Conservation (phyloP, 2,329 filamentous ascomycete species). For the Penicillium sp. region DNA sequence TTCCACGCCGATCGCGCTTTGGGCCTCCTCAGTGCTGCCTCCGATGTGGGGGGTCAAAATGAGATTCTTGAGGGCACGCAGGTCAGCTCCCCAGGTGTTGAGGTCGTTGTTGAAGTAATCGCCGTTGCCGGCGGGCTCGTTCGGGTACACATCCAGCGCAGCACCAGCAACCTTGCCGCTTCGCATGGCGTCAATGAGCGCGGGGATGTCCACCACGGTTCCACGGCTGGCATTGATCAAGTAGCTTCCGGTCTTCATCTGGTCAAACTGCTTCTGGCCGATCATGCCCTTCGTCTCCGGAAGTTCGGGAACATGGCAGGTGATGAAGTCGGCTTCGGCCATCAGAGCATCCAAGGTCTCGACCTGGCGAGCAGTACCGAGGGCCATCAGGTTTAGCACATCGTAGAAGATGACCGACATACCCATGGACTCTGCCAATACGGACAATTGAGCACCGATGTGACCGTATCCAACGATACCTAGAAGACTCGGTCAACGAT, state of each 20-base stretch:
- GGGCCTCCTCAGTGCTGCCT: conserved; percentile 95
- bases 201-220: conserved; percentile 89
- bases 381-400: conserved; percentile 86
- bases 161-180: conserved; percentile 86
- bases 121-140: conserved; percentile 90
- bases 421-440: conserved; percentile 94
- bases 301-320: conserved; percentile 89
- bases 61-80: conserved; percentile 82
- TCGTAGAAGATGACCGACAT: conserved; percentile 99
- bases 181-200: conserved; percentile 82
- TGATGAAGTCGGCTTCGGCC: conserved; percentile 81
- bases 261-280: conserved; percentile 69
- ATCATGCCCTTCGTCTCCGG: conserved; percentile 94
- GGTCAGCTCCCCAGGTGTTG: conserved; percentile 81
- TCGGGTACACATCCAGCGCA: conserved; percentile 93
- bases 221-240: conserved; percentile 95
- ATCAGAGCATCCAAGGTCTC: conserved; percentile 74
- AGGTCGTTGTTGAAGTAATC: conserved; percentile 87
- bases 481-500: conserved; percentile 31
- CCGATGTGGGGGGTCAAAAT: conserved; percentile 97
- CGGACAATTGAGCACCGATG: conserved; percentile 92
- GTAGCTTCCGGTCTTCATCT: conserved; percentile 92
- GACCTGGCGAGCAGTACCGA: conserved; percentile 85
- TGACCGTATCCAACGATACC: conserved; percentile 96
- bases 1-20: conserved; percentile 92